A percentile compares a stretch with the other conserved stretches of the same genome.
Conservation (phyloP, 768 basidiomycete species). For the Tephrocybe sp. region DNA sequence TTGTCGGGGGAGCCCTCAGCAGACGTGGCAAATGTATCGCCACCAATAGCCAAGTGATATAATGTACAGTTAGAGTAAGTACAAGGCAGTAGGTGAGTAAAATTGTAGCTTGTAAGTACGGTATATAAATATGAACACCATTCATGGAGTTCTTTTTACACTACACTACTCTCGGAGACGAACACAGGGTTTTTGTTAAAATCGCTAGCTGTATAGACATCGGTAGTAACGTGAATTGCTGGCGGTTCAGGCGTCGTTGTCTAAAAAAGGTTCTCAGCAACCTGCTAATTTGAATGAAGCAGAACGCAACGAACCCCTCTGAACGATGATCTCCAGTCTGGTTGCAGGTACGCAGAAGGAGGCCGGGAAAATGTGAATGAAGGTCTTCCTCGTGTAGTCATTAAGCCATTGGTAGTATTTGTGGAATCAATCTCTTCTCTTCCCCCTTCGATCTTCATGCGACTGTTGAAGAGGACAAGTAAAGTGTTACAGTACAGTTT, state of each 20-base stretch:
- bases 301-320: not conserved
- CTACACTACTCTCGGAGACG: not conserved
- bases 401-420: conserved; percentile 4
- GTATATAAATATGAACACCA: too few species aligned
- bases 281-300: too few species aligned
- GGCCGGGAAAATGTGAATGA: conserved; percentile 10
- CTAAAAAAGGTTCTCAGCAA: not conserved
- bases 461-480: conserved; percentile 26
- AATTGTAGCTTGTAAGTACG: too few species aligned
- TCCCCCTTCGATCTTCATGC: conserved; percentile 22
- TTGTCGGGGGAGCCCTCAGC: conserved; percentile 44
- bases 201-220: conserved; percentile 7
- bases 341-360: conserved; percentile 13
- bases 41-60: conserved; percentile 37
- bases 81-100: too few species aligned
- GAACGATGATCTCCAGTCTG: conserved; percentile 3
- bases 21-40: conserved; percentile 46
- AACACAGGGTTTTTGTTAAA: not conserved
- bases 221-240: conserved; percentile 8
- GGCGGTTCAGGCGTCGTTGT: not conserved
- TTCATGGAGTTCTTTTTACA: not conserved
- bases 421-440: conserved; percentile 14
- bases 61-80: too few species aligned
- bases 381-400: not conserved
- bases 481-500: conserved; percentile 29